These are phyloP conservation scores for Xanthoceras sorbifolium DNA, from an alignment of 345 rosid genomes.

Conservation along the genomic window DNA sequence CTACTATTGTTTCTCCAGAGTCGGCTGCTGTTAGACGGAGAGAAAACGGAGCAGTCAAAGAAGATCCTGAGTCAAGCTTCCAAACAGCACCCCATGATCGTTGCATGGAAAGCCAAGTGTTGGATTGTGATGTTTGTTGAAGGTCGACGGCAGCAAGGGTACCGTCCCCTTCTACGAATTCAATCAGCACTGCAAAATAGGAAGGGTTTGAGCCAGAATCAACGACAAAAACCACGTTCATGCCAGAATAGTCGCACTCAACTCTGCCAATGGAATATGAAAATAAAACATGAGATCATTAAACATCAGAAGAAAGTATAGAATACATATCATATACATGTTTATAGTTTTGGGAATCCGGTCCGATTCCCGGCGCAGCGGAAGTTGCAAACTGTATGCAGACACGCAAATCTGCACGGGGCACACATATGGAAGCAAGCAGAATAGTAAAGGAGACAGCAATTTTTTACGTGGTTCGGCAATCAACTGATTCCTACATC, in stretches of 20 bases:
- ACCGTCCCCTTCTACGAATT: conserved; percentile 57
- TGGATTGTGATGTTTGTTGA: conserved; percentile 40
- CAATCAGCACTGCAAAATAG: conserved; percentile 52
- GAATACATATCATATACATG: too few species aligned
- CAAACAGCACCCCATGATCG: conserved; percentile 67
- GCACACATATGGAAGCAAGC: too few species aligned
- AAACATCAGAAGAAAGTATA: background rate
- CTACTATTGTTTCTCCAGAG: conserved; percentile 38
- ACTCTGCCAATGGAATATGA: conserved; percentile 41
- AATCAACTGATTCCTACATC: too few species aligned
- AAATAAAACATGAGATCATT: too few species aligned
- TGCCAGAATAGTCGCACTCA: conserved; percentile 51
- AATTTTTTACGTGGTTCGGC: too few species aligned
- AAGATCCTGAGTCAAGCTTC: conserved; percentile 47
- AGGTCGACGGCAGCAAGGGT: conserved; percentile 44
- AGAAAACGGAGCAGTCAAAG: conserved; percentile 55
- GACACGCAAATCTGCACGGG: too few species aligned
- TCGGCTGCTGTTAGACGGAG: conserved; percentile 45
- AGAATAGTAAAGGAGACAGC: too few species aligned
- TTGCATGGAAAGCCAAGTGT: conserved; percentile 56
- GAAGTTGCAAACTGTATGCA: too few species aligned
- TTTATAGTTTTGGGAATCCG: too few species aligned
- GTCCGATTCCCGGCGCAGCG: too few species aligned
- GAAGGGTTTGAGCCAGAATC: conserved; percentile 54
- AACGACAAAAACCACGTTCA: conserved; percentile 42